phyloP scores from a whole-genome alignment of 176 grass and related monocot genomes.

The Oryza coarctata region DNA sequence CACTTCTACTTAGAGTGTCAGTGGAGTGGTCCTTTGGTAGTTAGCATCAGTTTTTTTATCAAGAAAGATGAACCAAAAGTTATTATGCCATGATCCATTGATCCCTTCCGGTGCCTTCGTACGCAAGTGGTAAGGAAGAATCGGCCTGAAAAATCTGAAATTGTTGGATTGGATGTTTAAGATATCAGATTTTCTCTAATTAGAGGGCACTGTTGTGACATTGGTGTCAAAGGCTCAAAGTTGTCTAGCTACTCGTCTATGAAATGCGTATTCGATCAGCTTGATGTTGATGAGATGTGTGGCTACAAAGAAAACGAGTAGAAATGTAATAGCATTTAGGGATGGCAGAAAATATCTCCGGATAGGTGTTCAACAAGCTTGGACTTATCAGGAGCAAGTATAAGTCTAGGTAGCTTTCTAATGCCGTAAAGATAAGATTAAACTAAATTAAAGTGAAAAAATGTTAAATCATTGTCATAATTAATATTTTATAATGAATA shows the following conservation, averaged over 20 bases:
- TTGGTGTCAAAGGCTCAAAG: constrained; percentile 8
- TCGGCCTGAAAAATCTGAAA: constrained; percentile 4
- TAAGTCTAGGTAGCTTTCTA: constrained; percentile 11
- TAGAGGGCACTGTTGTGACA: not conserved
- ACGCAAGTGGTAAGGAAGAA: constrained; percentile 36
- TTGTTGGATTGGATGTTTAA: constrained; percentile 5
- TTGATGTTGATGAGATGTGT: not conserved
- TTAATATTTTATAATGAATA: too few species aligned
- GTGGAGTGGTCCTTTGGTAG: not conserved
- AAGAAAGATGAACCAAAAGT: not conserved
- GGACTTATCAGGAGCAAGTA: constrained; percentile 22
- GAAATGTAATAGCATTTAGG: not conserved
- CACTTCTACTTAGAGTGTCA: not conserved
- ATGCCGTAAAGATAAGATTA: constrained; percentile 22
- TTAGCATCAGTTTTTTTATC: not conserved
- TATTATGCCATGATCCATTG: not conserved
- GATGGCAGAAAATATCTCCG: constrained; percentile 10
- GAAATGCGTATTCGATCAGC: constrained; percentile 11
- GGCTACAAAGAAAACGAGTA: not conserved
- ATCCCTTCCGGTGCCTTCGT: constrained; percentile 4
- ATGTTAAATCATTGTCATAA: too few species aligned
- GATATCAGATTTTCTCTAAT: not conserved
- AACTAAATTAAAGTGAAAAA: not conserved
- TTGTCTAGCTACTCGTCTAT: not conserved
- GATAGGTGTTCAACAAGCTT: constrained; percentile 12